Conservation (phyloP, 1,139 yeast species). For the Taphrina pruni region DNA sequence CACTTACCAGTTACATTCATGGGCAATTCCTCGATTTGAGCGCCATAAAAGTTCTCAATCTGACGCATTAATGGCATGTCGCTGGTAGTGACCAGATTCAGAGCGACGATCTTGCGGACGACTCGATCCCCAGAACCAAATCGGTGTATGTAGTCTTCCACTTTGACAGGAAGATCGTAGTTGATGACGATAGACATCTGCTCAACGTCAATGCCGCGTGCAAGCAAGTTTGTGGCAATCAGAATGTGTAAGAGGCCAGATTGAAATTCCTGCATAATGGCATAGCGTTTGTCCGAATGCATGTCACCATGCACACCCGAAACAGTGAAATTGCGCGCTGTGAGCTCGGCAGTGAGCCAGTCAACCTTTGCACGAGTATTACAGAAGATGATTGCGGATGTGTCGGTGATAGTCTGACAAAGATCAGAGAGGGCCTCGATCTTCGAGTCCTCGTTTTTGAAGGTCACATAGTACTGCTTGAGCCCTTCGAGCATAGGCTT, state of each 20-base stretch:
- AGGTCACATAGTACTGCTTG: slow-evolving; percentile 93
- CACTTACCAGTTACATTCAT: slow-evolving; percentile 62
- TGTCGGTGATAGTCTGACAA: slow-evolving; percentile 95
- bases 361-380: slow-evolving; percentile 98
- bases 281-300: slow-evolving; percentile 95
- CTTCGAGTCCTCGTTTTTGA: slow-evolving; percentile 90
- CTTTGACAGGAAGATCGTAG: slow-evolving; percentile 96
- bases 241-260: slow-evolving; percentile 96
- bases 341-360: slow-evolving; percentile 84
- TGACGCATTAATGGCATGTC: slow-evolving; percentile 96
- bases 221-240: slow-evolving; percentile 95
- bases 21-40: slow-evolving; percentile 98
- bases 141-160: slow-evolving; percentile 98
- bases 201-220: slow-evolving; percentile 99
- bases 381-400: slow-evolving; percentile 99
- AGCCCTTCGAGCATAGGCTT: slow-evolving; percentile 98
- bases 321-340: slow-evolving; percentile 87
- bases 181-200: slow-evolving; percentile 97
- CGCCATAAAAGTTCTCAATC: slow-evolving; percentile 91
- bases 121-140: slow-evolving; percentile 99
- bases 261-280: slow-evolving; percentile 98
- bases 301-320: slow-evolving; percentile 98
- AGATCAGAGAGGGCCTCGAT: slow-evolving; percentile 95
- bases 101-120: slow-evolving; percentile 99
- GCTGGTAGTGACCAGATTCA: slow-evolving; percentile 90